Evolutionary conservation across 257 asterid species (phyloP), one percentile per base, ranked within the genome.

Genomic region (Przewalskia tangutica): DNA sequence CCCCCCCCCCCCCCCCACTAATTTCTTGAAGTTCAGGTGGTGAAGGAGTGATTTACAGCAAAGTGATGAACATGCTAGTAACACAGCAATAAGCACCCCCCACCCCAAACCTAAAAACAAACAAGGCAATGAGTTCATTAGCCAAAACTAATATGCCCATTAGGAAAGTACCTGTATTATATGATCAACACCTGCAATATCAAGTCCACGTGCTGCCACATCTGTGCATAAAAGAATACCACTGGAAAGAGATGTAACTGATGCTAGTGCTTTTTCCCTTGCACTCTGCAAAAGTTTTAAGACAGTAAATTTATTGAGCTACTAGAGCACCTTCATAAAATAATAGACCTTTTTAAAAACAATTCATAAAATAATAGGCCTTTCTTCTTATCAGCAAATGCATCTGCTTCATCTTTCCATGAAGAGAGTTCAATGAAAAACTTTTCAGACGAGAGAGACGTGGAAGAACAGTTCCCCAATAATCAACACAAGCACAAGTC

Each of bases 381-480:
- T 38, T 36, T 8, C 2, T 66, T 3, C 3, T 66, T 66, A 66
- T 27, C 63, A 23, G 55, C 36, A 63, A 63, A 63, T 40, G 79
- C 81, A 93, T 98, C 97, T 95, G 99, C 87, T 95, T 95, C 99
- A 95, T 91, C 93, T 92, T 92, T 82, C 99, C 98, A 88, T 95
- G 99, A 89, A 95, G 95, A 84, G 98, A 67, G 34, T 91, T 85
- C 38, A 92, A 83, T 32, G 93, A 85, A 81, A 90, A 86, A 59
- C 86, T 88, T 86, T 91, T 95, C 86, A 95, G 82, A 84, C 84
- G 66, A 62, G 93, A 78, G 82, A 95, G 91, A 18, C 81, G 91
- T 10, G 97, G 98, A 91, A 95, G 97, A 84, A 93, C 90, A 85
- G 94, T 87, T 88, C 97, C 97, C 98, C 99, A 95, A 89, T 94